These are phyloP conservation scores for Fomitopsis betulina DNA, from an alignment of 1,284 basidiomycete species.

Conservation along the genomic window DNA sequence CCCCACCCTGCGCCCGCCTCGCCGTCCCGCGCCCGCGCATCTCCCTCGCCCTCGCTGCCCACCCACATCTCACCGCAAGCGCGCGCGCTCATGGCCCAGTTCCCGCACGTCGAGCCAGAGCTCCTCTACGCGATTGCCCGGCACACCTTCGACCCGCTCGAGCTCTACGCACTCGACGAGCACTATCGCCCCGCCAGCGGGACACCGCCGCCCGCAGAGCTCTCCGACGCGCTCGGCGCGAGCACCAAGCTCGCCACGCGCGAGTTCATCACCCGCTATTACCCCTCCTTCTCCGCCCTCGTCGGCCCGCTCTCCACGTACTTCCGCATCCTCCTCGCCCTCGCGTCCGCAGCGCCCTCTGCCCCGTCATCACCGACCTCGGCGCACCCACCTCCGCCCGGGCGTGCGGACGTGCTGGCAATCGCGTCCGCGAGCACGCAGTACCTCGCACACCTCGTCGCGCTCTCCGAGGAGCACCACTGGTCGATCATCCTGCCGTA, in stretches of 20 bases:
- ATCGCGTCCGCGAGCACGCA: slow-evolving; percentile 5
- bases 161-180: slow-evolving; percentile 11
- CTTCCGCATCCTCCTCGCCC: slow-evolving; percentile 12
- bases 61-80: background rate
- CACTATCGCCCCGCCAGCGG: background rate
- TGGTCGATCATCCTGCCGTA: slow-evolving; percentile 12
- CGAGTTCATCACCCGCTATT: slow-evolving; percentile 6
- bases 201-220: background rate
- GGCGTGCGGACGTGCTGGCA: background rate
- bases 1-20: background rate
- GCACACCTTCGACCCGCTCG: slow-evolving; percentile 7
- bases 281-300: slow-evolving; percentile 7
- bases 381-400: background rate
- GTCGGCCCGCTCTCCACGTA: slow-evolving; percentile 12
- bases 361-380: background rate
- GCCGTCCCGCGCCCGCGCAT: background rate
- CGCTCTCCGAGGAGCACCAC: slow-evolving; percentile 7
- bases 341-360: background rate
- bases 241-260: background rate
- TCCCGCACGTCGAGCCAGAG: slow-evolving; percentile 1
- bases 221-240: background rate
- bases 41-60: background rate
- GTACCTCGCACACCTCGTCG: slow-evolving; percentile 10
- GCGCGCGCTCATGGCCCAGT: background rate
- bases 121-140: slow-evolving; percentile 3